Base-by-base conservation (phyloP, 257 asterid genomes). In the Capsicum pubescens region DNA sequence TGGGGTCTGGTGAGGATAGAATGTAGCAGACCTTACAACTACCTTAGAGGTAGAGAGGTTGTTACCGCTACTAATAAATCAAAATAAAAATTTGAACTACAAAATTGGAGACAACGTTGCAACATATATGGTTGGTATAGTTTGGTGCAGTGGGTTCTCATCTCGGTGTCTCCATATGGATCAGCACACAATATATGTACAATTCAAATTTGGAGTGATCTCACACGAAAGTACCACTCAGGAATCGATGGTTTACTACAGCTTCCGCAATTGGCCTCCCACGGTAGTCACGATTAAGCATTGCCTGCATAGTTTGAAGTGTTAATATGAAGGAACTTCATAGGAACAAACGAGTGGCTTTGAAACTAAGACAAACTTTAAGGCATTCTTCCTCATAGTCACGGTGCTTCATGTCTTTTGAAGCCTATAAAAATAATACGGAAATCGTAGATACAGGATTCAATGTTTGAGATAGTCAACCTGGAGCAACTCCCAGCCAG, bases 401-500 rank as follows among this genome's bases (percentile, higher is more conserved):
- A 12, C 26, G 2, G 44, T 60, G 58, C 59, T 60, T 59, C 58
- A 1, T 14, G 83, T 80, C 55, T n/a, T 16, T 61, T 50, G 56
- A 59, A 44, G 19, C 46, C 14, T 44, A 5, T 39, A 6, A 0
- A 60, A 81, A 11, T 19, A 46, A 2, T 3, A 3, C 0, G 4
- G 61, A 19, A 76, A 52, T 0, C 5, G 3, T 11, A 8, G 54
- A 26, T 57, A 68, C 3, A 80, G 61, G 82, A 72, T 44, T 55
- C 74, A 39, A 48, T 50, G 12, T 15, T 85, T 59, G 74, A 71
- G 63, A 67, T 82, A 57, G 57, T 67, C 83, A 85, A 95, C 99
- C 98, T 94, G 98, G 48, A 94, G 94, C 76, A 95, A 86, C 89
- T 93, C 97, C 99, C 98, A 95, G 15, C 98, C 99, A 26, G 98